Evolutionary conservation across 2,329 filamentous ascomycete genomes (phyloP).

Genomic region (Dissoconium aciculare): DNA sequence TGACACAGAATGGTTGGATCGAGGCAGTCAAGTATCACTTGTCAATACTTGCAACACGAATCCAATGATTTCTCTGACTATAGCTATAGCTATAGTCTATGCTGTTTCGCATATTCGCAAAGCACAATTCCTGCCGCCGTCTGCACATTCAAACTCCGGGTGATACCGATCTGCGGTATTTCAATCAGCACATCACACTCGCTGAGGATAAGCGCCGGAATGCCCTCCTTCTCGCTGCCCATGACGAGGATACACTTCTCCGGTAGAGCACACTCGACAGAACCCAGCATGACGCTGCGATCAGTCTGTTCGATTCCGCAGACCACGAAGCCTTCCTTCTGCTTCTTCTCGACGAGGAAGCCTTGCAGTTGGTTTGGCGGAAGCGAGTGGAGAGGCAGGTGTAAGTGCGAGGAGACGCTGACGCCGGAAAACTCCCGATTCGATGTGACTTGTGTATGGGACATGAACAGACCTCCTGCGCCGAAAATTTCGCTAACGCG

Average conservation of each 20-base stretch:
- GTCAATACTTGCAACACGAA: too few relatives aligned
- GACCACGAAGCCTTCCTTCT: constrained; percentile 34
- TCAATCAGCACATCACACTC: constrained; percentile 39
- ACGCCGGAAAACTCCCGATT: constrained; percentile 37
- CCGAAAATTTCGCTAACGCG: constrained; percentile 39
- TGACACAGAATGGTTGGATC: too few relatives aligned
- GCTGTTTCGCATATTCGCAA: constrained; percentile 36
- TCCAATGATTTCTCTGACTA: too few relatives aligned
- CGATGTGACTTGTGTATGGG: constrained; percentile 26
- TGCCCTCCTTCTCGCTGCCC: constrained; percentile 38
- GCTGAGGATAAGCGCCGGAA: constrained; percentile 32
- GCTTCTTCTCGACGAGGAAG: constrained; percentile 30
- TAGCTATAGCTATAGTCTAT: too few relatives aligned
- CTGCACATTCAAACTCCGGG: constrained; percentile 41
- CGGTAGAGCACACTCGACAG: constrained; percentile 19
- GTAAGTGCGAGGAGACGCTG: constrained; percentile 35
- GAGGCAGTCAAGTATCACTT: too few relatives aligned
- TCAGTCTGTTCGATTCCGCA: constrained; percentile 42
- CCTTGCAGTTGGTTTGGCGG: constrained; percentile 14
- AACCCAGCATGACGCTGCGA: constrained; percentile 31
- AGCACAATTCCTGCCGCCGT: constrained; percentile 38
- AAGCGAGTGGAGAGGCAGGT: constrained; percentile 31
- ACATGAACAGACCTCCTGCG: constrained; percentile 31
- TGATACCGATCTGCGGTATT: constrained; percentile 37
- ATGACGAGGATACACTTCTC: constrained; percentile 29